Evolutionary conservation across 495 filamentous ascomycete species (phyloP).

Genomic region (Daldinia grandis): DNA sequence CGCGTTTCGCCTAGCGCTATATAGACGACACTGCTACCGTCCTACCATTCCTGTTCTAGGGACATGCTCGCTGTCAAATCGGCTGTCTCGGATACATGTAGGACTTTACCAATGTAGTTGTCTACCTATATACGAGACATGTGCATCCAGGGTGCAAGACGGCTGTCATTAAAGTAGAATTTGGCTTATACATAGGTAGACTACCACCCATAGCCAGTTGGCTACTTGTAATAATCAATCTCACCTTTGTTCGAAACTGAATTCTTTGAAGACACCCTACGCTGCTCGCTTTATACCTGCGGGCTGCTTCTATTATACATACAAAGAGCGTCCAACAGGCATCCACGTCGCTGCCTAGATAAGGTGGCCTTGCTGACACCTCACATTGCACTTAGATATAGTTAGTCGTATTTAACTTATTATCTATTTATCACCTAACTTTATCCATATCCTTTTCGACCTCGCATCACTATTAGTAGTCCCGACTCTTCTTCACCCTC

Average conservation of each 20-base stretch:
- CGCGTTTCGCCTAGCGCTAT: constrained; percentile 31
- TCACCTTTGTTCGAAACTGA: not conserved
- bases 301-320: not conserved
- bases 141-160: not conserved
- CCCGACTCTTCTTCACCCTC: not conserved
- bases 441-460: too few species aligned
- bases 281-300: not conserved
- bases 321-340: not conserved
- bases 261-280: not conserved
- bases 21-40: not conserved
- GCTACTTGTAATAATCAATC: not conserved
- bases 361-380: not conserved
- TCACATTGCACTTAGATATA: not conserved
- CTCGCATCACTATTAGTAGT: not conserved
- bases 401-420: not conserved
- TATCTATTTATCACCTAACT: not conserved
- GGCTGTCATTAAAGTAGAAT: not conserved
- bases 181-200: not conserved
- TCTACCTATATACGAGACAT: constrained; percentile 9
- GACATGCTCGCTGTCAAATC: not conserved
- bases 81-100: constrained; percentile 17
- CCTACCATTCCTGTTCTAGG: constrained; percentile 17
- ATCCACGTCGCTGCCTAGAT: not conserved
- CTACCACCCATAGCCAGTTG: not conserved
- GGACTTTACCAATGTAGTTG: not conserved